Evolutionary conservation across 176 grass and related monocot species (phyloP).

Genomic region (Rhynchospora tenuis): DNA sequence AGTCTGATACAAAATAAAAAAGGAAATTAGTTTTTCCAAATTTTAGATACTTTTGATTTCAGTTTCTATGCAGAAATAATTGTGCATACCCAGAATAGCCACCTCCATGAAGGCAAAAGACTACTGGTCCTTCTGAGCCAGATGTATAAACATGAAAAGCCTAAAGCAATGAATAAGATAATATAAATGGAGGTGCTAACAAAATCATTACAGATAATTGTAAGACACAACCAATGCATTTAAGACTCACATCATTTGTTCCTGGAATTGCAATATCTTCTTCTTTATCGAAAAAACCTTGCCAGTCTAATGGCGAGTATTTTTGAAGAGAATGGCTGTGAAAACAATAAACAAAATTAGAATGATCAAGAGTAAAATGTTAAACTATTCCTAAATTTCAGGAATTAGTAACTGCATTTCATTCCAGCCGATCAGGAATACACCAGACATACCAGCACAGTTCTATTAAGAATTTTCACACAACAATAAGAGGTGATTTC

Average conservation of each 20-base stretch:
- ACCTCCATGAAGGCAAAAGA: conserved; percentile 92
- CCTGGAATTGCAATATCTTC: conserved; percentile 57
- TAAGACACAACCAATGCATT: not conserved
- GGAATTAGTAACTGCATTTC: not conserved
- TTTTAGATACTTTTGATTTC: not conserved
- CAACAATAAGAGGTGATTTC: not conserved
- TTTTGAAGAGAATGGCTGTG: conserved; percentile 73
- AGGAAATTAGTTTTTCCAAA: not conserved
- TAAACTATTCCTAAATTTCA: not conserved
- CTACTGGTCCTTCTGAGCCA: conserved; percentile 83
- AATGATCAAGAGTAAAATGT: not conserved
- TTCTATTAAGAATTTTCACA: not conserved
- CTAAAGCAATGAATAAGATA: conserved; percentile 26
- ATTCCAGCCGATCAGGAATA: not conserved
- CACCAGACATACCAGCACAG: not conserved
- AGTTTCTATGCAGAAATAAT: not conserved
- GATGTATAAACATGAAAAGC: conserved; percentile 73
- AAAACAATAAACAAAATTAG: not conserved
- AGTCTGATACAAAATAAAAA: conserved; percentile 48
- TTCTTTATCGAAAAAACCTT: conserved; percentile 84
- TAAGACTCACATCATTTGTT: conserved; percentile 62
- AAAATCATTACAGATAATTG: not conserved
- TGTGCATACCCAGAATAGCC: conserved; percentile 86
- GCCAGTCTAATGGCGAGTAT: conserved; percentile 77
- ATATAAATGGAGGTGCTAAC: not conserved